Evolutionary conservation across 2,329 filamentous ascomycete species (phyloP).

Genomic region (Fonsecaea erecta): DNA sequence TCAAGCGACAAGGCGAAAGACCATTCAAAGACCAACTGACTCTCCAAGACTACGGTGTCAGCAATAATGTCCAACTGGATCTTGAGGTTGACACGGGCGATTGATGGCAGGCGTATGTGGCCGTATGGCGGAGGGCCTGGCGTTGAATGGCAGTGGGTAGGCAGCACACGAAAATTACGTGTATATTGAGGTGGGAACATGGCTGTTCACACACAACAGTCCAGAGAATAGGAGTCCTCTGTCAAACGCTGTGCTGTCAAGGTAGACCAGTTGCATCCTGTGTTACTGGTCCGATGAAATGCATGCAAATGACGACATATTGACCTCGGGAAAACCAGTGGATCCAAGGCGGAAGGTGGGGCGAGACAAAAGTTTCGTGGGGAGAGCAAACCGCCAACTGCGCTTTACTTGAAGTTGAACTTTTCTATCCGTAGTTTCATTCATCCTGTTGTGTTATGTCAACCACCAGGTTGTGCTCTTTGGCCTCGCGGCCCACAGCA

Average conservation of each 20-base stretch:
- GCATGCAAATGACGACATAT: conserved; percentile 13
- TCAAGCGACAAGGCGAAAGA: conserved; percentile 88
- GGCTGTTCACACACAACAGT: background rate
- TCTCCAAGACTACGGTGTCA: conserved; percentile 90
- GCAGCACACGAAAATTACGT: background rate
- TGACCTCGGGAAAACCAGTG: conserved; percentile 20
- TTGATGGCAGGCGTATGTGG: conserved; percentile 35
- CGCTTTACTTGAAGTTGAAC: background rate
- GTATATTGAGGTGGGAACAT: background rate
- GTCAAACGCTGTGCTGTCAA: background rate
- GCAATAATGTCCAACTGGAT: conserved; percentile 74
- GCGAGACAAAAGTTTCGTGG: conserved; percentile 30
- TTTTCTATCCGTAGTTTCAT: conserved; percentile 5
- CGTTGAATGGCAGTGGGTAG: background rate
- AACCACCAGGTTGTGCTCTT: conserved; percentile 1
- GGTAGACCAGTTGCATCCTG: background rate
- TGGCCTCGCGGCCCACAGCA: conserved; percentile 17
- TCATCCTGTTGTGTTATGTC: conserved; percentile 24
- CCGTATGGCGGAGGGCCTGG: background rate
- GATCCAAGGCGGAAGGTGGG: conserved; percentile 27
- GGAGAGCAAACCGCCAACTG: background rate
- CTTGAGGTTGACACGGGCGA: conserved; percentile 57
- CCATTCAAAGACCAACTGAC: conserved; percentile 92
- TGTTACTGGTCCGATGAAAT: background rate
- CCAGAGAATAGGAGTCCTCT: too few species aligned